Evolutionary conservation across 345 rosid genomes (phyloP).

Genomic region (Hibiscus tridactylites): DNA sequence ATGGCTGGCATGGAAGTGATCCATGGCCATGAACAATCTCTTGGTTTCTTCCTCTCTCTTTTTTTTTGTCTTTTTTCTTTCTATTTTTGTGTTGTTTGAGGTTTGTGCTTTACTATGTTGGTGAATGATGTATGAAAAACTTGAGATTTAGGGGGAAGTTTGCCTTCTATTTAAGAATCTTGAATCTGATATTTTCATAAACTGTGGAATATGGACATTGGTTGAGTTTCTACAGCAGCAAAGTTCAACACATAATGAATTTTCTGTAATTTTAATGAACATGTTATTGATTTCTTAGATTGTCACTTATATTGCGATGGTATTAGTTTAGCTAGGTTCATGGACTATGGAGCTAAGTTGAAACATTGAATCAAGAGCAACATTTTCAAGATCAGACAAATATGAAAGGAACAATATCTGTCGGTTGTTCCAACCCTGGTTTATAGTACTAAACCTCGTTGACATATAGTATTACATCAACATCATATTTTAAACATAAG

Average conservation of each 20-base stretch:
- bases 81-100: neutral
- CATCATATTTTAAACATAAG: too few species aligned
- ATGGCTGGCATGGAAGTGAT: constrained; percentile 61
- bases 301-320: too few species aligned
- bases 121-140: neutral
- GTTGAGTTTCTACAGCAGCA: neutral
- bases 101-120: neutral
- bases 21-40: neutral
- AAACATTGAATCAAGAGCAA: neutral
- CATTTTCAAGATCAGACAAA: neutral
- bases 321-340: neutral
- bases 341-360: neutral
- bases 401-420: neutral
- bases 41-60: neutral
- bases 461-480: neutral
- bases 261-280: neutral
- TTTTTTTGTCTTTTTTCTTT: neutral
- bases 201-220: neutral
- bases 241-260: neutral
- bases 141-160: neutral
- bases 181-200: neutral
- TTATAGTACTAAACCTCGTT: neutral
- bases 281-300: neutral
- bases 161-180: too few species aligned
- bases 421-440: neutral